Evolutionary conservation across 805 yeast genomes (phyloP).

Genomic region (Schwanniomyces sp.): DNA sequence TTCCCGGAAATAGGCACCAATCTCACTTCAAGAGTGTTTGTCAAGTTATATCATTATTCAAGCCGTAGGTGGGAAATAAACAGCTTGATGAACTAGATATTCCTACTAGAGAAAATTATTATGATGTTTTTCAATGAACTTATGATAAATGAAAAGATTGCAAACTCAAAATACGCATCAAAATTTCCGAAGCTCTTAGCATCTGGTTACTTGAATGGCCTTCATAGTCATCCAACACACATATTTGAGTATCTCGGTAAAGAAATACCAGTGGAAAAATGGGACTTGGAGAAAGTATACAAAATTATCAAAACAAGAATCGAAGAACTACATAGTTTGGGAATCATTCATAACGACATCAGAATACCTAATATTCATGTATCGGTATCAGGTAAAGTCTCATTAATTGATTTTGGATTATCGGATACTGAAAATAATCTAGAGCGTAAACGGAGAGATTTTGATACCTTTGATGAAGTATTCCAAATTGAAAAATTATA

Average conservation of each 20-base stretch:
- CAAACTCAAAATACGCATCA: conserved; percentile 1
- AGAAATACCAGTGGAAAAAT: not conserved
- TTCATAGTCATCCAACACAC: not conserved
- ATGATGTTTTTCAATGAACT: conserved; percentile 3
- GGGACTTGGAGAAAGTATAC: not conserved
- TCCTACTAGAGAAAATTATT: not conserved
- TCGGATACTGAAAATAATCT: not conserved
- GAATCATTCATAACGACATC: not conserved
- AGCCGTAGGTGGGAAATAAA: not conserved
- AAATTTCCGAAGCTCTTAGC: conserved; percentile 2
- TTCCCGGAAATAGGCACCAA: not conserved
- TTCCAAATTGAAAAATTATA: too few relatives aligned
- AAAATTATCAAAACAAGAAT: conserved; percentile 1
- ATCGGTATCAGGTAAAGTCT: not conserved
- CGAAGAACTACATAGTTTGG: not conserved
- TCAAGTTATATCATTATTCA: conserved; percentile 1
- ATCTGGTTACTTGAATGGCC: conserved; percentile 2
- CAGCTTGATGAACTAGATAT: not conserved
- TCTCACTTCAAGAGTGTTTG: conserved; percentile 1
- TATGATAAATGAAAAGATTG: not conserved
- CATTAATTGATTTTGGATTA: conserved; percentile 1
- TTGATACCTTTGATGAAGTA: not conserved
- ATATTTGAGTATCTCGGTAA: conserved; percentile 3
- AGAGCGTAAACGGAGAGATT: not conserved
- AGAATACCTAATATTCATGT: not conserved